Evolutionary conservation across 768 basidiomycete genomes (phyloP), one percentile per base, ranked within the genome.

Genomic region (Boletus rufocinnamomeus): DNA sequence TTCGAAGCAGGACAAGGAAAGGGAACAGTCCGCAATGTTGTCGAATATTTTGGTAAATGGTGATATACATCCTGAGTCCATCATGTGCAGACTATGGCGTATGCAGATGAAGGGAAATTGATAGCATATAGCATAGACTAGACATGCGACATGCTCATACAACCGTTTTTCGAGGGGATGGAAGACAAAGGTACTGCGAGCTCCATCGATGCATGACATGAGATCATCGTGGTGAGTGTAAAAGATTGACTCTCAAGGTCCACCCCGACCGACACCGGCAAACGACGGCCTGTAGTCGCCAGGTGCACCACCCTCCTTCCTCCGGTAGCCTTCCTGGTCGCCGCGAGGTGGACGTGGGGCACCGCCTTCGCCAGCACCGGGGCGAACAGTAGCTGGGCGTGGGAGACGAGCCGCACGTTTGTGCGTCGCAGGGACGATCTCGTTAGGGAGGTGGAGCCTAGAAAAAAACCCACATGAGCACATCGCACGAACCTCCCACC

Each of bases 401-500:
- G 89, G 80, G 28, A 91, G 85, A 69, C 97, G 93, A 52, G 83
- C 89, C 60, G 92, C 91, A 82, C 95, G 97, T 83, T 97, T 97
- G 85, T 96, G 93, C 61, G 97, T 99, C 57, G 92, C 80, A 58
- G 96, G 97, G 54, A 99, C 97, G 72, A 99, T 98, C 78, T 99
- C 96, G 60, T 77, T 77, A 52, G 95, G 95, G 65, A 98, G 88
- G 80, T 97, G 93, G 57, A 97, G 85, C 91, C 91, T 94, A 63
- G 27, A 4, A 56, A 19, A 34, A 19, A 11, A 30, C 1, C 8
- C 19, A 10, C 19, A 16, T 56, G n/a, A 61, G 41, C 10, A 38
- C 38, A 19, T 16, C 27, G n/a, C 51, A 45, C 46, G 3, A 28
- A 23, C 32, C 14, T n/a, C 11, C 21, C 5, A 13, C 17, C 13